A percentile compares a stretch with the other conserved stretches of the same genome.
phyloP scores from a whole-genome alignment of 148 eudicot genomes.

The Talinum fruticosum region DNA sequence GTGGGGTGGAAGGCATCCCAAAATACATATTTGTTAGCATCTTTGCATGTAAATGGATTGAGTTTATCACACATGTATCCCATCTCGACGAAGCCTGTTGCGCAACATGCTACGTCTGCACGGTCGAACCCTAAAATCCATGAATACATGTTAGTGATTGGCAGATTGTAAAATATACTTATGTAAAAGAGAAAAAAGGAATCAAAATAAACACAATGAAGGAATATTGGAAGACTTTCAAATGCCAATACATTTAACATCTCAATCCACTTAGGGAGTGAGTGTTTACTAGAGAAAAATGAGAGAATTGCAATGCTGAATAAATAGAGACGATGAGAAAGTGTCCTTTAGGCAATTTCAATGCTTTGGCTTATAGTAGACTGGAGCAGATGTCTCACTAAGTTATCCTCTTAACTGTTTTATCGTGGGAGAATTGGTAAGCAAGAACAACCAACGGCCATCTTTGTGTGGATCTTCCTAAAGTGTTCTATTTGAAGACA shows the following conservation, averaged over 20 bases:
- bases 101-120: constrained; percentile 36
- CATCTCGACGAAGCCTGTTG: constrained; percentile 37
- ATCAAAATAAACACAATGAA: not conserved
- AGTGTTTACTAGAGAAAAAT: no score
- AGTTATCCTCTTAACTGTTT: not conserved
- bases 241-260: not conserved
- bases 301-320: no score
- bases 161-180: not conserved
- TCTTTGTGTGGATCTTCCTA: no score
- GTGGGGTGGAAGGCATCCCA: constrained; percentile 43
- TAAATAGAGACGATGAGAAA: not conserved
- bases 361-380: not conserved
- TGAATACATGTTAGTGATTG: not conserved
- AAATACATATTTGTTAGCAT: constrained; percentile 35
- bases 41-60: constrained; percentile 27
- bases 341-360: not conserved
- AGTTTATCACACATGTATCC: constrained; percentile 29
- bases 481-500: no score
- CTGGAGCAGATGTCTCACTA: not conserved
- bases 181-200: not conserved
- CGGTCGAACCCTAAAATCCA: constrained; percentile 31
- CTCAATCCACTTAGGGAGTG: no score
- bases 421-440: no score
- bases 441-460: no score
- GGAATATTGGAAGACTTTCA: not conserved